Evolutionary conservation across 2,329 filamentous ascomycete species (phyloP), one percentile per base, ranked within the genome.

Genomic region (Aspergillus brunneoviolaceus): DNA sequence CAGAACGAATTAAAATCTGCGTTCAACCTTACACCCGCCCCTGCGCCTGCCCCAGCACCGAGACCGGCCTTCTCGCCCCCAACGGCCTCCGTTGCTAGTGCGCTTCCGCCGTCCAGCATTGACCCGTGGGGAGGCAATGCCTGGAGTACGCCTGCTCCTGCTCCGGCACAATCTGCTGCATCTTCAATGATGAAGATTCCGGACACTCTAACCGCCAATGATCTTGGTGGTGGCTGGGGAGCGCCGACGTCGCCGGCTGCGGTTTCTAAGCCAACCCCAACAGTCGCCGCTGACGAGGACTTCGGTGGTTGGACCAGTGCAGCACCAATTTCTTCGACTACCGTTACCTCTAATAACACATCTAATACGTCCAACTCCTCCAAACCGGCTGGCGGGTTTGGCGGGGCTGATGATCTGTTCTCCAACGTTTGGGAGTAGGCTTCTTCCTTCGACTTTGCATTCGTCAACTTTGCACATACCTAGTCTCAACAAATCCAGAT

Each of bases 231-330:
- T 25, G 89, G 89, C 5, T 89, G 91, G 75, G 84, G 81, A 56
- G 69, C 73, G 7, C 69, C 78, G 5, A 67, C 72, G 72, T 80
- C 71, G n/a, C 48, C 67, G 16, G 47, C 58, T 5, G 47, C 58
- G 6, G 49, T 48, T 48, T 63, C 72, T 27, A 57, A 69, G 66
- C 67, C 71, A 45, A 56, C 73, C 19, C 87, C 91, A 25, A 88
- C 89, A 69, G 90, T 96, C 2, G 84, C 90, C 39, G 89, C 91
- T 0, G 94, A 98, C 69, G 94, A 98, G 76, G 94, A 98, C 72
- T 98, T 97, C 79, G 94, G 94, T 21, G 93, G 94, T 12, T 98
- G 94, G 94, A 87, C 91, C 51, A 96, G 91, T 72, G 86, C 87
- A 49, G 80, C 82, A 79, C 88, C 84, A 70, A 84, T 67, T 68